Base-by-base conservation (phyloP, 2,329 filamentous ascomycete genomes). In the Conoideocrella luteorostrata region DNA sequence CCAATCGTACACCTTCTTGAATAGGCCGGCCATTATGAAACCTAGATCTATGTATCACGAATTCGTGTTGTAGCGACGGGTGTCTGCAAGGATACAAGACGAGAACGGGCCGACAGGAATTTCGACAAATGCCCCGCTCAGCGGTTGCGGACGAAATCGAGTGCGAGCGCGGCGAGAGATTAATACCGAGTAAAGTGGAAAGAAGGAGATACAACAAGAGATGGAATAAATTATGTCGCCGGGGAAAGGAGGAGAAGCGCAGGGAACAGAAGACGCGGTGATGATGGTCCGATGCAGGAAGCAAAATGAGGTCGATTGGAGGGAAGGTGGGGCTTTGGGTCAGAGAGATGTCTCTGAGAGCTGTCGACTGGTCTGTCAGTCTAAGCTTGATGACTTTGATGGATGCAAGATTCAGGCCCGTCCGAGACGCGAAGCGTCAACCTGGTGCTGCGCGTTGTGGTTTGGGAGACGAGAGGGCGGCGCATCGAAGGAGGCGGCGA, bases 1-100 rank as follows among this genome's bases (percentile, higher is more conserved):
- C 91, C 91, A 97, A 80, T 97, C 93, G 75, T 97, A 97, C 67
- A 98, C 84, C 70, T 83, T 85, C 63, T 85, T 86, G 69, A 98
- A 95, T 65, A 98, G 72, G 57, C 88, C 86, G 59, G 88, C 86
- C 90, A 97, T 97, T 68, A 58, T 59, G 43, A 46, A 21, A 42
- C 43, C 41, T 40, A 43, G 34, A 40, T 22, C 15, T 34, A 11
- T 22, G 6, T 46, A 17, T 33, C 7, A 4, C 5, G 6, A 22
- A 18, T 18, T 22, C 20, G 7, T 24, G 41, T 10, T 20, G 30
- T n/a, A 11, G 2, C 26, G 22, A n/a, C 11, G 24, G 34, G 24
- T 22, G 7, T 28, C n/a, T 2, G n/a, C 32, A 12, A 22, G 26
- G 35, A 39, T 13, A 15, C 13, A 20, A 30, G n/a, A 30, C 18